These are phyloP conservation scores for Brassica cretica DNA, from an alignment of 345 rosid species.

Conservation along the genomic window DNA sequence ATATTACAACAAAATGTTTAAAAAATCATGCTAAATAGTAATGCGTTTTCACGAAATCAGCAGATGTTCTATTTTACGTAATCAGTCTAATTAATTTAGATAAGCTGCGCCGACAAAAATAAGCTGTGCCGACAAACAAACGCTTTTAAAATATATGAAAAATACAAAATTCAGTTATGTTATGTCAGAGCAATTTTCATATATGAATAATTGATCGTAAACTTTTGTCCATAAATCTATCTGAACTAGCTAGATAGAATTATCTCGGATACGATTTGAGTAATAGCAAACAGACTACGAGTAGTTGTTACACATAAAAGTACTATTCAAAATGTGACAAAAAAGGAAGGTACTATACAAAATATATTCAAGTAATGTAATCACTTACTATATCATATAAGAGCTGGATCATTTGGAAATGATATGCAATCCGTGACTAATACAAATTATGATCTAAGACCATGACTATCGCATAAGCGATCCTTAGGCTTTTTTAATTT, in stretches of 20 bases:
- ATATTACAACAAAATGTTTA: neutral
- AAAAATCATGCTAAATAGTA: neutral
- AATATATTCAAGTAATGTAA: neutral
- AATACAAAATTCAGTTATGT: neutral
- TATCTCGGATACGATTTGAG: neutral
- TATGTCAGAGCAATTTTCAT: neutral
- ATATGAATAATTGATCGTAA: neutral
- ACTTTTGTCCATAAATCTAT: neutral
- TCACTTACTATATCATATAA: neutral
- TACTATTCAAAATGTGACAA: neutral
- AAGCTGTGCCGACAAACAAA: neutral
- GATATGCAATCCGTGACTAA: neutral
- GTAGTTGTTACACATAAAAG: neutral
- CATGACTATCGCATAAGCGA: too few relatives aligned
- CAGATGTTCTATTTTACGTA: neutral
- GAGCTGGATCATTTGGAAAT: neutral
- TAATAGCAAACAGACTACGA: neutral
- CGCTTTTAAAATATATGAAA: neutral
- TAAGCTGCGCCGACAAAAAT: neutral
- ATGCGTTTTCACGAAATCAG: neutral
- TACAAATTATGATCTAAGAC: neutral
- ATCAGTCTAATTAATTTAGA: neutral
- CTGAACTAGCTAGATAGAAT: neutral
- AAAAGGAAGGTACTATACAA: neutral
- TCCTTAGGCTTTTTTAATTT: too few relatives aligned